A percentile compares a stretch with the other conserved stretches of the same genome.
These are phyloP conservation scores for Pisolithus orientalis DNA, from an alignment of 768 basidiomycete genomes.

Conservation along the genomic window DNA sequence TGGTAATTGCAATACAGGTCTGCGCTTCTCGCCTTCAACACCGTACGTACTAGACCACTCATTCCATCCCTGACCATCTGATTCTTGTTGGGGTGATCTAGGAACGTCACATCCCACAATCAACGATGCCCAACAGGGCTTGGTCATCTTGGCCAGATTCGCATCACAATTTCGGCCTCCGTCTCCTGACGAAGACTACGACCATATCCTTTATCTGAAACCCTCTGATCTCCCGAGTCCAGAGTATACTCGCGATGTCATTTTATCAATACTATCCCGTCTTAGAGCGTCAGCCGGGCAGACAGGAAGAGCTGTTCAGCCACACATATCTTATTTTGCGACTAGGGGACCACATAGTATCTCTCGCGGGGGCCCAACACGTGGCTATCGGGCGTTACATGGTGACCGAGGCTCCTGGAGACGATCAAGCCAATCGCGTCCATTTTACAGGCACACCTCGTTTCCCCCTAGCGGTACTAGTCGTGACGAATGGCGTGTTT, in stretches of 20 bases:
- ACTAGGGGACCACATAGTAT: conserved; percentile 1
- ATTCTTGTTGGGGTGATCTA: conserved; percentile 24
- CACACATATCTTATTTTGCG: conserved; percentile 5
- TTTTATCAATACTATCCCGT: conserved; percentile 46
- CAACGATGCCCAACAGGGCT: conserved; percentile 48
- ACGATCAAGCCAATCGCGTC: background rate
- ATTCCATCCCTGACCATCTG: conserved; percentile 5
- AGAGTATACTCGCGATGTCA: conserved; percentile 45
- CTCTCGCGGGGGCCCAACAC: conserved; percentile 12
- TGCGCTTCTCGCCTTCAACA: conserved; percentile 55
- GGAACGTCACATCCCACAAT: conserved; percentile 77
- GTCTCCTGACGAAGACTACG: conserved; percentile 53
- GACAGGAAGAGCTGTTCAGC: conserved; percentile 8
- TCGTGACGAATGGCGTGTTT: conserved; percentile 5
- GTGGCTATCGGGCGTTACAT: conserved; percentile 14
- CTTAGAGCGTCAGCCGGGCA: conserved; percentile 29
- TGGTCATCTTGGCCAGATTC: conserved; percentile 61
- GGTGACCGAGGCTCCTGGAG: conserved; percentile 10
- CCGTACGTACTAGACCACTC: conserved; percentile 38
- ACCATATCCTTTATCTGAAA: conserved; percentile 43
- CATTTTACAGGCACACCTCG: background rate
- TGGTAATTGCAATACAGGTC: conserved; percentile 38
- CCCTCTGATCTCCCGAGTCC: conserved; percentile 33
- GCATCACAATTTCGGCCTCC: conserved; percentile 55
- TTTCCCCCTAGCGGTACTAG: background rate